Evolutionary conservation across 2,329 filamentous ascomycete genomes (phyloP).

Genomic region (Rhinocladiella mackenziei): DNA sequence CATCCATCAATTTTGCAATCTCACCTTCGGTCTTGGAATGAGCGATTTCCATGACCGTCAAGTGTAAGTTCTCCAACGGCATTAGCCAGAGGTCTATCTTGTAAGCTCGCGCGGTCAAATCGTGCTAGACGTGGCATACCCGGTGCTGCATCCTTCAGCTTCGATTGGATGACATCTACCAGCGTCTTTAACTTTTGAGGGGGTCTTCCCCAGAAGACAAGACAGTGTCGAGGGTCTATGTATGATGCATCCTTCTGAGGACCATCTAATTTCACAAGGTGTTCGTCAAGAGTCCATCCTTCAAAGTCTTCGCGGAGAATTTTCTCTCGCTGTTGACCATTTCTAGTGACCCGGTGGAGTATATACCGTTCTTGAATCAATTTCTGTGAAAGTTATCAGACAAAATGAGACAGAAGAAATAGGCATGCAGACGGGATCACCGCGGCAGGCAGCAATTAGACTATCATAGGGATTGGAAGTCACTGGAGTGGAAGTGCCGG

Average conservation of each 20-base stretch:
- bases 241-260: conserved; percentile 63
- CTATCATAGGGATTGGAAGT: conserved; percentile 71
- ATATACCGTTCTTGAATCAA: conserved; percentile 70
- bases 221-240: conserved; percentile 70
- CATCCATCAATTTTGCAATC: conserved; percentile 59
- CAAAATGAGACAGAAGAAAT: conserved; percentile 10
- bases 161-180: conserved; percentile 64
- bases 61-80: conserved; percentile 72
- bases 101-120: conserved; percentile 7
- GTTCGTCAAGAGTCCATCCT: conserved; percentile 70
- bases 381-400: conserved; percentile 42
- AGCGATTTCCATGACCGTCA: conserved; percentile 80
- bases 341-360: conserved; percentile 69
- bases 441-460: conserved; percentile 63
- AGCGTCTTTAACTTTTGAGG: conserved; percentile 66
- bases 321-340: conserved; percentile 68
- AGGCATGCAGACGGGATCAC: conserved; percentile 56
- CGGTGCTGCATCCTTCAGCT: conserved; percentile 61
- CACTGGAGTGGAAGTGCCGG: conserved; percentile 32
- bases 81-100: conserved; percentile 75
- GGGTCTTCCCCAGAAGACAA: conserved; percentile 85
- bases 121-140: conserved; percentile 50
- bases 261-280: conserved; percentile 66
- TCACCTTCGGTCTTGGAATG: conserved; percentile 69
- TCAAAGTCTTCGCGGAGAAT: conserved; percentile 63